Conservation (phyloP, 2,329 filamentous ascomycete species). For the Phoma sp. region DNA sequence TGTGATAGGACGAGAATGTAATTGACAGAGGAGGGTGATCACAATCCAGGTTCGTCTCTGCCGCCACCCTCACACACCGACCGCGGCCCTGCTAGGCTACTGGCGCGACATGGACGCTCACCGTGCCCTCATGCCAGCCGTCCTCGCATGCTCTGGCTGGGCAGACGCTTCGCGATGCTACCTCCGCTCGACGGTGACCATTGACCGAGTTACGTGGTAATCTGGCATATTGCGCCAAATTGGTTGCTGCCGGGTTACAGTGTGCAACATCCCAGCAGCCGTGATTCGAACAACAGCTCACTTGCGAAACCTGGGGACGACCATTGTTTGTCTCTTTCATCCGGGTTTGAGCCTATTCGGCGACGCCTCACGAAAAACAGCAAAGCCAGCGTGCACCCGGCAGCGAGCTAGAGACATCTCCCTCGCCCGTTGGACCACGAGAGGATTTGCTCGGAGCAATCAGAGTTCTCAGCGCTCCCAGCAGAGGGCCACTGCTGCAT, state of each 20-base stretch:
- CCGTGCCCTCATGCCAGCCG: slow-evolving; percentile 25
- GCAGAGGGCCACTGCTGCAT: slow-evolving; percentile 30
- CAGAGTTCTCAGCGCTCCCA: slow-evolving; percentile 17
- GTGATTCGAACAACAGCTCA: slow-evolving; percentile 27
- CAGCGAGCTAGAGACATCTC: slow-evolving; percentile 19
- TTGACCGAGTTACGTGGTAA: slow-evolving; percentile 41
- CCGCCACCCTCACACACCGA: slow-evolving; percentile 21
- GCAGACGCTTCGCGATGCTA: slow-evolving; percentile 29
- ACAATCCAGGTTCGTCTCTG: slow-evolving; percentile 20
- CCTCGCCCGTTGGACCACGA: slow-evolving; percentile 29
- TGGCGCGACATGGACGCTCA: slow-evolving; percentile 24
- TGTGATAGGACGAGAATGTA: slow-evolving; percentile 18
- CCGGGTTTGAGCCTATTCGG: slow-evolving; percentile 43
- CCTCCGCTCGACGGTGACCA: slow-evolving; percentile 29
- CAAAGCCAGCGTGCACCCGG: slow-evolving; percentile 21
- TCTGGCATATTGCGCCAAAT: slow-evolving; percentile 46
- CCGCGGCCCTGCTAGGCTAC: slow-evolving; percentile 10
- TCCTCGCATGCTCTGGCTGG: slow-evolving; percentile 29
- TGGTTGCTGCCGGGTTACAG: slow-evolving; percentile 28
- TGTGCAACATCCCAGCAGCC: slow-evolving; percentile 37
- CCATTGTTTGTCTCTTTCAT: slow-evolving; percentile 45
- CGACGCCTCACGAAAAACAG: slow-evolving; percentile 40
- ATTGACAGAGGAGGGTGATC: slow-evolving; percentile 21
- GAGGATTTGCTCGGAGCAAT: slow-evolving; percentile 23
- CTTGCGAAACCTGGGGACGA: slow-evolving; percentile 39